Base-by-base conservation (phyloP, 768 basidiomycete genomes). In the Hydnomerulius pinastri region DNA sequence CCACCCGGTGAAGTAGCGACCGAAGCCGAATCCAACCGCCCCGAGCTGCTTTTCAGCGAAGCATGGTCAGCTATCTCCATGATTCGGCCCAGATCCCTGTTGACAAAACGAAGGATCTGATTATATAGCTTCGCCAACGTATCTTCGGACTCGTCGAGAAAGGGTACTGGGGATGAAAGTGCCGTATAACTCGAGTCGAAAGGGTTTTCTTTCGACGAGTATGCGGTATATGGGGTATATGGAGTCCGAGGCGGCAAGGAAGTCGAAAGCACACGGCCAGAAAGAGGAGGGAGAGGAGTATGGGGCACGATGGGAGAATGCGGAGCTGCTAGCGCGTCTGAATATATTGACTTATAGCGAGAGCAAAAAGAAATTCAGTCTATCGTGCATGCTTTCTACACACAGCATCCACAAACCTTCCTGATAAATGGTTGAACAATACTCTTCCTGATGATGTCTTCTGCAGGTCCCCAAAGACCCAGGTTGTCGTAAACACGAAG, bases 391-490 rank as follows among this genome's bases (percentile, higher is more conserved):
- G 36, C 13, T 43, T 41, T 21, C 10, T 9, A 13, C 11, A 21
- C 27, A 29, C 42, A 20, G 18, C 15, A 23, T 15, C n/a, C 65
- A 54, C 66, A 32, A 46, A 87, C 93, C 76, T 89, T 88, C 60
- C 81, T 84, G 8, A 93, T 77, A 59, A 94, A 95, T 12, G 77
- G 78, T 2, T 82, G 81, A 29, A 93, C 78, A 30, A 97, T 73
- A 37, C 87, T 82, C 44, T 73, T 74, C 48, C 86, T 76, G 43
- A 98, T 71, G 15, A 97, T 84, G 51, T 93, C 90, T 70, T 96
- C 95, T 2, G 94, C 96, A 55, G 90, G 85, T 59, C 82, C 73
- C 90, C 91, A 93, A 7, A 92, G 79, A 11, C 84, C 80, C 43
- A 99, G 72, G 6, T 78, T 67, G 57, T 93, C 89, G 60, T 95